Conservation (phyloP, 176 grass and related monocot genomes). For the Guadua angustifolia region DNA sequence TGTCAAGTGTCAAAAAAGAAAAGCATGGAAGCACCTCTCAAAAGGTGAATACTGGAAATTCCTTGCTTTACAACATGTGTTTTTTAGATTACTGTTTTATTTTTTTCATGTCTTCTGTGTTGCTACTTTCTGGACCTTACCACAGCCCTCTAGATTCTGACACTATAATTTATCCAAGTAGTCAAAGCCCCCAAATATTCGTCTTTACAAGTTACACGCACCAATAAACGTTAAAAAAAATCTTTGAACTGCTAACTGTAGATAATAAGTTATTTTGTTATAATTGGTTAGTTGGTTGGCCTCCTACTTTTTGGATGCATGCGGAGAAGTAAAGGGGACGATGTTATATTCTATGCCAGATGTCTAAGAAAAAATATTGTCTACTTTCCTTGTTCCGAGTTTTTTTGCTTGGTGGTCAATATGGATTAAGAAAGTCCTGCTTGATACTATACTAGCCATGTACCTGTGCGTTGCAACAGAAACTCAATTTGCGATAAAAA, state of each 20-base stretch:
- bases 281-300: neutral
- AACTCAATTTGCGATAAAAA: too few relatives aligned
- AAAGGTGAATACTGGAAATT: neutral
- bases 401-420: neutral
- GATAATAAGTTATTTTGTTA: neutral
- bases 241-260: neutral
- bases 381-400: neutral
- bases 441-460: neutral
- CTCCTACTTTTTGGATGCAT: neutral
- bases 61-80: neutral
- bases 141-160: slow-evolving; percentile 5
- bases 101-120: neutral
- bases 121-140: neutral
- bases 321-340: neutral
- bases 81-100: slow-evolving; percentile 19
- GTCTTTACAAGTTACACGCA: neutral
- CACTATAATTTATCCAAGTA: neutral
- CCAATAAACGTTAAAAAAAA: slow-evolving; percentile 17
- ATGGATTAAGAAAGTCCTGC: neutral
- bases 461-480: too few relatives aligned
- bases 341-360: neutral
- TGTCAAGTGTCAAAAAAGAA: too few relatives aligned
- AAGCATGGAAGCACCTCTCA: too few relatives aligned
- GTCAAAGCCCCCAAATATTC: neutral
- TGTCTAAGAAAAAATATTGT: neutral